Evolutionary conservation across 2,329 filamentous ascomycete genomes (phyloP), one percentile per base, ranked within the genome.

Genomic region (Fusarium succisae): DNA sequence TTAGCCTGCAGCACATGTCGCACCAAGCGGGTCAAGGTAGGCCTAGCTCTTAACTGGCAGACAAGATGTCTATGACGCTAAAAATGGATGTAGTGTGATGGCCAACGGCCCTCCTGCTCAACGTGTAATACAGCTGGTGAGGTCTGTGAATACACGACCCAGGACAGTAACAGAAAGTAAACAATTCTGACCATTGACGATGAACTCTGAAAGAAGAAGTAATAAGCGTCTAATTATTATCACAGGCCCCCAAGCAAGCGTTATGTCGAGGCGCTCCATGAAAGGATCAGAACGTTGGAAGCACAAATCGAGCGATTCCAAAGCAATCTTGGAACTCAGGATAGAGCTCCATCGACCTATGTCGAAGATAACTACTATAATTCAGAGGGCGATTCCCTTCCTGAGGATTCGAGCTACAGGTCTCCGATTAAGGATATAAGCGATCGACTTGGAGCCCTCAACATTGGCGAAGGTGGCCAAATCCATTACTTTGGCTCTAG

Each of bases 341-440:
- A 48, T 0, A 6, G 8, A 26, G 0, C 0, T 0, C 4, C 24
- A 6, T 22, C 14, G 3, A 18, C 5, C 14, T 11, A 9, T 1
- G 3, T 41, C 6, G 37, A 59, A 13, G 22, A 59, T 1, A 17
- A 2, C 1, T 24, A 35, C 8, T 47, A 30, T 1, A 22, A 22
- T 7, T 48, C 43, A 0, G 28, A 59, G 8, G 37, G 26, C 18
- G 43, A 50, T 2, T 35, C 28, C 0, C 2, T 41, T 2, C 47
- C 56, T 17, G 44, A 50, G 0, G 35, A 59, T 59, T 26, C 44
- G 4, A 35, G 22, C 6, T 30, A 57, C 4, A 35, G 59, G 1
- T 63, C 50, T 26, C 59, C 51, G 3, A 57, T 56, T 1, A 63
- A 15, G 20, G 59, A 63, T 11, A 41, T 63, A 11, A 63, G 43